Percentiles rank a stretch among this genome's conserved stretches.
phyloP scores from a whole-genome alignment of 2,329 filamentous ascomycete species.

The Hypocrella siamensis region DNA sequence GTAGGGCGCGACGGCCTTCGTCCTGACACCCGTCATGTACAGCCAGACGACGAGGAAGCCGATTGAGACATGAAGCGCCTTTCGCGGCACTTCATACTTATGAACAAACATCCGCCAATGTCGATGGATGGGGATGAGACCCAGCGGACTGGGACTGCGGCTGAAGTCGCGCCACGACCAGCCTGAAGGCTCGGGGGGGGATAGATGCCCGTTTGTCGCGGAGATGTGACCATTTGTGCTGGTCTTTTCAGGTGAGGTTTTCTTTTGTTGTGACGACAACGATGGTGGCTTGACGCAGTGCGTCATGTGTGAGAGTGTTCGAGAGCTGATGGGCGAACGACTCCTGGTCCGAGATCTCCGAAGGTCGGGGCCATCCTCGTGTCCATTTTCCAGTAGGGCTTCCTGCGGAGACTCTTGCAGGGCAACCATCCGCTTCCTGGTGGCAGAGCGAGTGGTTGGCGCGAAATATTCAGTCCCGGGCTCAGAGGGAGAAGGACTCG shows the following conservation, averaged over 20 bases:
- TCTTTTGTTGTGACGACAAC: slow-evolving; percentile 10
- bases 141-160: slow-evolving; percentile 80
- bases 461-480: slow-evolving; percentile 39
- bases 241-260: slow-evolving; percentile 8
- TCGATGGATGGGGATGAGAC: slow-evolving; percentile 86
- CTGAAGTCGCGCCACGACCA: slow-evolving; percentile 81
- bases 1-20: slow-evolving; percentile 64
- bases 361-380: slow-evolving; percentile 10
- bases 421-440: slow-evolving; percentile 33
- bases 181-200: slow-evolving; percentile 46
- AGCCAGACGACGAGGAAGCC: slow-evolving; percentile 84
- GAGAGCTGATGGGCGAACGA: slow-evolving; percentile 45
- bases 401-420: slow-evolving; percentile 47
- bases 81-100: slow-evolving; percentile 92
- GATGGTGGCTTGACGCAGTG: slow-evolving; percentile 14
- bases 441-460: slow-evolving; percentile 62
- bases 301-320: slow-evolving; percentile 37
- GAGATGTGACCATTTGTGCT: slow-evolving; percentile 18
- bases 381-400: slow-evolving; percentile 24
- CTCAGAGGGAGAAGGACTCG: slow-evolving; percentile 50
- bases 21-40: slow-evolving; percentile 66
- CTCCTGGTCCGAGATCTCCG: slow-evolving; percentile 55
- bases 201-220: slow-evolving; percentile 48
- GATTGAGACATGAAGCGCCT: slow-evolving; percentile 86
- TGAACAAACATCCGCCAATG: slow-evolving; percentile 88